A percentile compares a stretch with the other conserved stretches of the same genome.
Conservation (phyloP, 257 asterid species). For the Knoxia roxburghii region DNA sequence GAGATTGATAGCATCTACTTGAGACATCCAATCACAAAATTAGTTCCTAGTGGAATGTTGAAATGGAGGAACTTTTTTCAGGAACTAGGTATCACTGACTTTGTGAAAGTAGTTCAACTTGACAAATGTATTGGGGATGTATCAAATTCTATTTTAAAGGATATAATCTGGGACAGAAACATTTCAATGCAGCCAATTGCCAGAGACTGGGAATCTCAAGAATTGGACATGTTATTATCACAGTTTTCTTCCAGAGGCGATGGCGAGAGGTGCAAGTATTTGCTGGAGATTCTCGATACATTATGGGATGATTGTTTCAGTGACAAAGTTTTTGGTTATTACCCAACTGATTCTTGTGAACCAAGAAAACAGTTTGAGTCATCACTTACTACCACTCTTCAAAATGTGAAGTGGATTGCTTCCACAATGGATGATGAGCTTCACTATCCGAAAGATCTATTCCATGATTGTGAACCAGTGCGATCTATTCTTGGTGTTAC, state of each 20-base stretch:
- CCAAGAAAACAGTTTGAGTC: slow-evolving; percentile 48
- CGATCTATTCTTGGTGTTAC: slow-evolving; percentile 60
- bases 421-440: slow-evolving; percentile 53
- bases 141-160: slow-evolving; percentile 28
- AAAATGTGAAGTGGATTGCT: slow-evolving; percentile 57
- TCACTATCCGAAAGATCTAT: slow-evolving; percentile 63
- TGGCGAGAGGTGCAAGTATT: slow-evolving; percentile 51
- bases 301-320: slow-evolving; percentile 76
- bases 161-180: slow-evolving; percentile 29
- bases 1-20: slow-evolving; percentile 56
- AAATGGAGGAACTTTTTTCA: slow-evolving; percentile 82
- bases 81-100: slow-evolving; percentile 81
- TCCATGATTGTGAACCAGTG: slow-evolving; percentile 70
- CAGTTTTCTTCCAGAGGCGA: slow-evolving; percentile 42
- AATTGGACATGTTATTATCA: slow-evolving; percentile 53
- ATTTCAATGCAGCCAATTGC: slow-evolving; percentile 30
- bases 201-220: slow-evolving; percentile 76
- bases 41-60: slow-evolving; percentile 48
- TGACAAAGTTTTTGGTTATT: slow-evolving; percentile 52
- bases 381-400: slow-evolving; percentile 48
- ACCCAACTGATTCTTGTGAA: slow-evolving; percentile 37
- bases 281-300: slow-evolving; percentile 80
- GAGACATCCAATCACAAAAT: slow-evolving; percentile 64
- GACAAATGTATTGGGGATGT: slow-evolving; percentile 46
- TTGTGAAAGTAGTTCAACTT: slow-evolving; percentile 63